Conservation (phyloP, 257 asterid species). For the Penstemon newberryi region DNA sequence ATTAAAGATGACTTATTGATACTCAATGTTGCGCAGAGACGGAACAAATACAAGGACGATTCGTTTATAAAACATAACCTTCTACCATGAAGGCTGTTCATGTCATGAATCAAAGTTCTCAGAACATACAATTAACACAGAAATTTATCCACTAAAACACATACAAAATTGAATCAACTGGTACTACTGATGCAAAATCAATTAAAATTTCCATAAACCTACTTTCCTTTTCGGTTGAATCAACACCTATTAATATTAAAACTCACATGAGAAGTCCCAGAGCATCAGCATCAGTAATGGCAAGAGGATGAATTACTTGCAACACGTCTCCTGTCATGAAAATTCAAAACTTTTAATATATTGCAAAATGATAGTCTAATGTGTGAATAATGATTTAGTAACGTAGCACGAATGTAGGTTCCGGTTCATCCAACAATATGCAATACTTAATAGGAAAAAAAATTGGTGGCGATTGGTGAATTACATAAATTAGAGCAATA, state of each 20-base stretch:
- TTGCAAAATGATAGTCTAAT: not conserved
- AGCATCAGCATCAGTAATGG: constrained; percentile 88
- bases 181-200: constrained; percentile 93
- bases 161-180: constrained; percentile 53
- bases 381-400: not conserved
- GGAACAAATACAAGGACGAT: no score
- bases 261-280: constrained; percentile 67
- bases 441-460: no score
- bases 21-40: no score
- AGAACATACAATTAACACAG: not conserved
- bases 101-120: not conserved
- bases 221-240: constrained; percentile 84
- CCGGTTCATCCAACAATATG: no score
- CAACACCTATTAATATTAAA: constrained; percentile 62
- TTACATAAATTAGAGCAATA: no score
- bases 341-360: not conserved
- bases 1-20: no score
- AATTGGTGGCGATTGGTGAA: no score
- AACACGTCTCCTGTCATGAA: constrained; percentile 69
- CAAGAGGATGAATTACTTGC: constrained; percentile 99
- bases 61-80: no score
- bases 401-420: no score
- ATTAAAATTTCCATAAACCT: constrained; percentile 82
- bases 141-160: not conserved
- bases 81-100: no score